These are phyloP conservation scores for Emergomyces pasteurianus DNA, from an alignment of 2,329 filamentous ascomycete genomes.

Conservation along the genomic window DNA sequence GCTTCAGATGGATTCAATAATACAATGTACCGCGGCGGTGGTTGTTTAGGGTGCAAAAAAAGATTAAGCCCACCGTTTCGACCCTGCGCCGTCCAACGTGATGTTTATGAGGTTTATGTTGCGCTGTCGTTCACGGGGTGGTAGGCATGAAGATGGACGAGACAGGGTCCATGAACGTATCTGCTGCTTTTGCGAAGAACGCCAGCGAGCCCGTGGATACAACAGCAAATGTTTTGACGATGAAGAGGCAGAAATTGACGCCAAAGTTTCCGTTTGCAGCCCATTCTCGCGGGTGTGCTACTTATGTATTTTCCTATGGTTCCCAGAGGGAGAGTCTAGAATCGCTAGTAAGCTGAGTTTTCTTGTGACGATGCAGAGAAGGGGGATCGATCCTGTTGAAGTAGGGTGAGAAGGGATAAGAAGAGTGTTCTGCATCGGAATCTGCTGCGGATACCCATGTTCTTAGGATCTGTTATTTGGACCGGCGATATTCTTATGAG, in stretches of 20 bases:
- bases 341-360: slow-evolving; percentile 4
- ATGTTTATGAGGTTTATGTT: slow-evolving; percentile 50
- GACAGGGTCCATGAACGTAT: slow-evolving; percentile 55
- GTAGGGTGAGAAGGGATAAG: background rate
- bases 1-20: slow-evolving; percentile 46
- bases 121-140: slow-evolving; percentile 47
- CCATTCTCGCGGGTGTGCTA: slow-evolving; percentile 37
- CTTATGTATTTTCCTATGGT: slow-evolving; percentile 28
- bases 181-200: slow-evolving; percentile 53
- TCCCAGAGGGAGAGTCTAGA: slow-evolving; percentile 12
- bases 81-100: slow-evolving; percentile 51
- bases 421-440: background rate
- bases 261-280: slow-evolving; percentile 42
- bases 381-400: slow-evolving; percentile 11
- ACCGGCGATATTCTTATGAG: background rate
- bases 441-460: background rate
- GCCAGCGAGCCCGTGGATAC: slow-evolving; percentile 49
- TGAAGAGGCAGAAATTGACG: slow-evolving; percentile 43
- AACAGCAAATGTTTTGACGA: slow-evolving; percentile 49
- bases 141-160: slow-evolving; percentile 52
- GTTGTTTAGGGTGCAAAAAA: slow-evolving; percentile 58
- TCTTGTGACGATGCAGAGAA: slow-evolving; percentile 7
- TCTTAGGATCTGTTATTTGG: background rate
- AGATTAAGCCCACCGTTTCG: slow-evolving; percentile 53
- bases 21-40: slow-evolving; percentile 51